Conservation (phyloP, 2,329 filamentous ascomycete species). For the Aspergillus latus region DNA sequence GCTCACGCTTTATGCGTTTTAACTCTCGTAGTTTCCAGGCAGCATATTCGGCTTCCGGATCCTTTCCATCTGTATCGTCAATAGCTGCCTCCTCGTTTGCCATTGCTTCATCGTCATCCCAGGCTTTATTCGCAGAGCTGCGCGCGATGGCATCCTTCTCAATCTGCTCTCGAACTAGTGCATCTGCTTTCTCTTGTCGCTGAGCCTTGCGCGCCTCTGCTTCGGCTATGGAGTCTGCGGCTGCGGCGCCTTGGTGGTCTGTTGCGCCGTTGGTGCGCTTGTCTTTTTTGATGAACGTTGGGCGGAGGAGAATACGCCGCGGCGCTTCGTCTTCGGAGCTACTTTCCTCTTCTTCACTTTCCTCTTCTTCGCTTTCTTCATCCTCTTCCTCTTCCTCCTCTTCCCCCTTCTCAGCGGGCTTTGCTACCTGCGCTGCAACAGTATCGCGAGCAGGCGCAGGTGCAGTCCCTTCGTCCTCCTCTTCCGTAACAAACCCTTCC, state of each 20-base stretch:
- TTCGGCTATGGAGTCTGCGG: slow-evolving; percentile 44
- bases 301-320: slow-evolving; percentile 59
- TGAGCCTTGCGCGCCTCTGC: slow-evolving; percentile 45
- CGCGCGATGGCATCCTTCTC: slow-evolving; percentile 75
- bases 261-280: slow-evolving; percentile 50
- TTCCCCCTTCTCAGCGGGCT: slow-evolving; percentile 35
- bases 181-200: slow-evolving; percentile 70
- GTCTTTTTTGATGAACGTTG: slow-evolving; percentile 66
- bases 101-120: slow-evolving; percentile 71
- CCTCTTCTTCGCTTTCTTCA: slow-evolving; percentile 49
- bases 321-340: slow-evolving; percentile 60
- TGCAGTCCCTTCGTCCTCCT: slow-evolving; percentile 40
- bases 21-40: slow-evolving; percentile 95
- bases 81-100: slow-evolving; percentile 70
- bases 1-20: slow-evolving; percentile 80
- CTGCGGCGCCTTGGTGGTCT: slow-evolving; percentile 22
- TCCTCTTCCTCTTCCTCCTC: slow-evolving; percentile 48
- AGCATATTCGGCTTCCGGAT: slow-evolving; percentile 83
- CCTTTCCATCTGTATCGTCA: slow-evolving; percentile 83
- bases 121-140: slow-evolving; percentile 75
- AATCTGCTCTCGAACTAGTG: slow-evolving; percentile 83
- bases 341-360: slow-evolving; percentile 53
- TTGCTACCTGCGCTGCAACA: slow-evolving; percentile 13
- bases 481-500: slow-evolving; percentile 62
- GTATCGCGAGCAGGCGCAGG: slow-evolving; percentile 16